These are phyloP conservation scores for Penicillium atrosanguineum DNA, from an alignment of 495 filamentous ascomycete species.

Conservation along the genomic window DNA sequence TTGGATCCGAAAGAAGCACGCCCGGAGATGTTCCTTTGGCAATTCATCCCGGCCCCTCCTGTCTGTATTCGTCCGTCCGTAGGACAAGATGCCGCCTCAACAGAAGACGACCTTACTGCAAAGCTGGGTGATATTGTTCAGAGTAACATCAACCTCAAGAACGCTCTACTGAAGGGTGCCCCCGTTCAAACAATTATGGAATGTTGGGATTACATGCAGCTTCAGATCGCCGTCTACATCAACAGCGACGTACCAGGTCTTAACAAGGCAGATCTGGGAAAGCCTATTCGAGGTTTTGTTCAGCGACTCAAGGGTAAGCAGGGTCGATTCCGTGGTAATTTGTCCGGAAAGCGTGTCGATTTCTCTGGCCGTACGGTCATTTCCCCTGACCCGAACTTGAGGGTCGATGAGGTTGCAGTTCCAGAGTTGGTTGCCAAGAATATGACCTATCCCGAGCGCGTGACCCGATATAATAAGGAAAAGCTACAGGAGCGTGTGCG, in stretches of 20 bases:
- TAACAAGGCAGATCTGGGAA: conserved; percentile 69
- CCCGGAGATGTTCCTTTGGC: conserved; percentile 98
- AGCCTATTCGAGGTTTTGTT: conserved; percentile 86
- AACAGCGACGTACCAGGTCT: conserved; percentile 95
- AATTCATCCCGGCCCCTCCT: conserved; percentile 89
- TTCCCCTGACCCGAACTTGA: conserved; percentile 90
- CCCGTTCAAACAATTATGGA: conserved; percentile 90
- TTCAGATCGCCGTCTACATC: conserved; percentile 95
- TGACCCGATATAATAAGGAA: conserved; percentile 75
- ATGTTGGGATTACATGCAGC: conserved; percentile 94
- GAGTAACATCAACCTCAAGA: conserved; percentile 78
- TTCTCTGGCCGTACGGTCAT: conserved; percentile 98
- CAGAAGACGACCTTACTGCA: conserved; percentile 93
- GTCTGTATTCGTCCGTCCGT: conserved; percentile 93
- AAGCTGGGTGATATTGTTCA: conserved; percentile 93
- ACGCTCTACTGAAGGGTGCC: conserved; percentile 74
- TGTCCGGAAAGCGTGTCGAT: conserved; percentile 97
- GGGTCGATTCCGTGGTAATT: conserved; percentile 92
- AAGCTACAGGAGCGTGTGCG: conserved; percentile 70
- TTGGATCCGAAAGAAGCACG: conserved; percentile 82
- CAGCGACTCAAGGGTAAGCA: conserved; percentile 96
- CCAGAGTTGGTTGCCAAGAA: conserved; percentile 87
- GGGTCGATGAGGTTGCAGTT: conserved; percentile 91
- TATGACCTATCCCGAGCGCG: conserved; percentile 89
- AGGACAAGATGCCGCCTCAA: conserved; percentile 83